Evolutionary conservation across 2,329 filamentous ascomycete species (phyloP).

Genomic region (Verticillium zaregamsianum): DNA sequence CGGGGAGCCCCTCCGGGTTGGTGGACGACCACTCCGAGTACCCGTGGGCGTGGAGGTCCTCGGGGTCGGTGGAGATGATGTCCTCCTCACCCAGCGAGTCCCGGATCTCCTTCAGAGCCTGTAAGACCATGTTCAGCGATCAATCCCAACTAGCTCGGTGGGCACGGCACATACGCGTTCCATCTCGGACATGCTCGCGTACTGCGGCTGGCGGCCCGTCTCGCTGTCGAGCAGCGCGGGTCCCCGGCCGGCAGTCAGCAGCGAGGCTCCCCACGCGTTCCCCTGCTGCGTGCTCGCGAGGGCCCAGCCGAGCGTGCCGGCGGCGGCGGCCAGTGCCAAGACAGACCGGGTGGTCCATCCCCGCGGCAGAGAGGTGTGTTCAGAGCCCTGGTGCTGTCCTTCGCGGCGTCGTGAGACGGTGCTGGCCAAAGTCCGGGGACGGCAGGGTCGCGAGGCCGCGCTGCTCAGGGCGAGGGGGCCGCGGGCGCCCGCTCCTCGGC

Average conservation of each 20-base stretch:
- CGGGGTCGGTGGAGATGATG: constrained; percentile 58
- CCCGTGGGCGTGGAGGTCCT: constrained; percentile 58
- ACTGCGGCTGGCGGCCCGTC: neutral
- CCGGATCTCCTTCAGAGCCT: constrained; percentile 55
- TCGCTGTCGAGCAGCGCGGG: neutral
- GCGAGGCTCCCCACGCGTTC: neutral
- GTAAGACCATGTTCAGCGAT: neutral
- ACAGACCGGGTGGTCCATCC: neutral
- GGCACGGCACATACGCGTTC: neutral
- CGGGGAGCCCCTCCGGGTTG: constrained; percentile 56
- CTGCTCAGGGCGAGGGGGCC: neutral
- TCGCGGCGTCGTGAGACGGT: neutral
- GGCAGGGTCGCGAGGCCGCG: neutral
- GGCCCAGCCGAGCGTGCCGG: neutral
- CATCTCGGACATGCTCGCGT: neutral
- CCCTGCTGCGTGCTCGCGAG: neutral
- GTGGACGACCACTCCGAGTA: constrained; percentile 64
- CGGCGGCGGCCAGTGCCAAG: neutral
- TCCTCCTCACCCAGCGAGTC: constrained; percentile 42
- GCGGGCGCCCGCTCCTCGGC: neutral
- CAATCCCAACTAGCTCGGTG: too few relatives aligned
- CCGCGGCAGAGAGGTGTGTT: neutral
- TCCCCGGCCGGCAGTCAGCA: neutral
- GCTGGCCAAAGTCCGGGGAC: neutral
- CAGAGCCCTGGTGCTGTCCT: neutral